These are phyloP conservation scores for Xylariaceae sp. DNA, from an alignment of 2,329 filamentous ascomycete genomes.

Conservation along the genomic window DNA sequence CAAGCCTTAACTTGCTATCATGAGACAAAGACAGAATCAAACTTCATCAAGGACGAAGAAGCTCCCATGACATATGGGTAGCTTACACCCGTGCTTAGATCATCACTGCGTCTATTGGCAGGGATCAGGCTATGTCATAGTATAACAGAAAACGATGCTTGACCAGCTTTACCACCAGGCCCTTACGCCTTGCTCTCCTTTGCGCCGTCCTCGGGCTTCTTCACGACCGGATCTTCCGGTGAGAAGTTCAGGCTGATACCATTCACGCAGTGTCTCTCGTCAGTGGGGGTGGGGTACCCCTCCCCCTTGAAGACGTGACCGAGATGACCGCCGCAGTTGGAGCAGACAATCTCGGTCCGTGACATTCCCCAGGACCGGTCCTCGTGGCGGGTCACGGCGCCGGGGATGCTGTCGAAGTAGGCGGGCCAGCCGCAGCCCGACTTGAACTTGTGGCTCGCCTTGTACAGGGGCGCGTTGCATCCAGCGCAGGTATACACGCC, in stretches of 20 bases:
- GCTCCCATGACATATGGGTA: too few species aligned
- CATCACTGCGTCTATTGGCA: too few species aligned
- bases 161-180: too few species aligned
- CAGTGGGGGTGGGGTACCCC: constrained; percentile 75
- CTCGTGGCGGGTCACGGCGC: constrained; percentile 76
- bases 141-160: too few species aligned
- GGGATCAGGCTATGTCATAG: too few species aligned
- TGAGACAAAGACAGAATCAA: too few species aligned
- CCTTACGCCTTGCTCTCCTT: constrained; percentile 36
- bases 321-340: constrained; percentile 87
- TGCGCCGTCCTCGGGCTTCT: constrained; percentile 34
- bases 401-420: constrained; percentile 92
- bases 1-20: too few species aligned
- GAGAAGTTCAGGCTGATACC: constrained; percentile 83
- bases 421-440: constrained; percentile 97
- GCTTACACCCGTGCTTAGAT: too few species aligned
- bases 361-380: constrained; percentile 76
- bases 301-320: constrained; percentile 92
- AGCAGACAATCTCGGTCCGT: constrained; percentile 89
- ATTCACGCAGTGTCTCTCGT: constrained; percentile 97
- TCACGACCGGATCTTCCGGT: constrained; percentile 53
- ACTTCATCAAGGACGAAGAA: too few species aligned
- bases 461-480: constrained; percentile 85
- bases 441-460: constrained; percentile 89
- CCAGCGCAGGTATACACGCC: constrained; percentile 86